Conservation (phyloP, 192 early-diverging fungal species). For the Podila epicladia region DNA sequence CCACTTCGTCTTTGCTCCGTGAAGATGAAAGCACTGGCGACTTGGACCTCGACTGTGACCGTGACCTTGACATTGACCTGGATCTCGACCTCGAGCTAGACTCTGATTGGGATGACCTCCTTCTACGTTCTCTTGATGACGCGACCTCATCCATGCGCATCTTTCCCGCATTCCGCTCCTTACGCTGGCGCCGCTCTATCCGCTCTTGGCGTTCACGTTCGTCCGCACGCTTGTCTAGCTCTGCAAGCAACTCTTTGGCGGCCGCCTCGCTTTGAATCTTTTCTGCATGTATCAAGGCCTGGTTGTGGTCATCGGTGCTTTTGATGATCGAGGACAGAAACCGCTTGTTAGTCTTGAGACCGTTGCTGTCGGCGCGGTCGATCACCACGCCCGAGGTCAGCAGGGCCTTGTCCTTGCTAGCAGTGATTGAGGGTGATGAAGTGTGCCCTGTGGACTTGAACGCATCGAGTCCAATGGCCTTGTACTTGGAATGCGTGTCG, state of each 20-base stretch:
- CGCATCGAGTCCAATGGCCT: slow-evolving; percentile 51
- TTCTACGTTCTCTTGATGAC: too few species aligned
- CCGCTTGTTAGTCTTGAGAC: slow-evolving; percentile 66
- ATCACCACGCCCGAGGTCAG: slow-evolving; percentile 9
- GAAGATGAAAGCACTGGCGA: slow-evolving; percentile 7
- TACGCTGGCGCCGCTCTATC: too few species aligned
- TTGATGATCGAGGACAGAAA: slow-evolving; percentile 65
- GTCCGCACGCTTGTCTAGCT: slow-evolving; percentile 19
- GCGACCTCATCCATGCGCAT: slow-evolving; percentile 23
- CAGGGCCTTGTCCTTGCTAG: slow-evolving; percentile 1
- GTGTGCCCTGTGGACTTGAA: slow-evolving; percentile 30
- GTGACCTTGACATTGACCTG: neutral
- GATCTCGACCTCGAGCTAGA: slow-evolving; percentile 2
- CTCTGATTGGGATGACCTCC: too few species aligned
- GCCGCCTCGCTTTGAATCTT: slow-evolving; percentile 56
- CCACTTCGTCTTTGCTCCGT: neutral
- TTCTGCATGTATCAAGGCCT: slow-evolving; percentile 56
- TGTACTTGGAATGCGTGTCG: slow-evolving; percentile 48
- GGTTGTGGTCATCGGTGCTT: slow-evolving; percentile 63
- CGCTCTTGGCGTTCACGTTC: neutral
- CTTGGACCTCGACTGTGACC: neutral
- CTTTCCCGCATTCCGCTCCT: neutral
- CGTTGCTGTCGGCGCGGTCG: slow-evolving; percentile 48
- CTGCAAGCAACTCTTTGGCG: slow-evolving; percentile 31
- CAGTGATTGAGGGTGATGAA: neutral